phyloP scores from a whole-genome alignment of 2,329 filamentous ascomycete species.

The Sarocladium oryzae region DNA sequence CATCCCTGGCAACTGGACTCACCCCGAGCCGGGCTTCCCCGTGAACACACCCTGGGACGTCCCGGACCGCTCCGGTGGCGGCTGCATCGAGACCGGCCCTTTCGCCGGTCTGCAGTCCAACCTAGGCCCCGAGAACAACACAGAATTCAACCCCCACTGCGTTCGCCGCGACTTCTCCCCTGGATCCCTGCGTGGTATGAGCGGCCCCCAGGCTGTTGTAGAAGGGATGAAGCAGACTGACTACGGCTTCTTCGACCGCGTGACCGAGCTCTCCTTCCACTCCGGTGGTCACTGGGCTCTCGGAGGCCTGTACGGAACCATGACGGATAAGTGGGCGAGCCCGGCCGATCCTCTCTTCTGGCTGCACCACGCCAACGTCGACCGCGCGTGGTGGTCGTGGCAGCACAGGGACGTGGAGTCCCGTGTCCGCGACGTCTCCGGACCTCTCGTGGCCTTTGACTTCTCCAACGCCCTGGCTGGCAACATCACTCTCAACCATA shows the following conservation, averaged over 20 bases:
- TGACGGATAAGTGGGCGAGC: constrained; percentile 13
- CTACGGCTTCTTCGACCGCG: constrained; percentile 1
- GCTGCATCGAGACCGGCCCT: neutral
- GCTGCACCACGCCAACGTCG: constrained; percentile 11
- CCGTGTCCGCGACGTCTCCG: neutral
- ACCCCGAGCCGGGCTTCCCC: neutral
- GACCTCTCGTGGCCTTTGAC: neutral
- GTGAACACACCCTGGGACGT: constrained; percentile 6
- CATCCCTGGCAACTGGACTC: neutral
- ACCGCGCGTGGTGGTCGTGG: constrained; percentile 10
- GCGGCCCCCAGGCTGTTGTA: neutral
- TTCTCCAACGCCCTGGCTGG: neutral
- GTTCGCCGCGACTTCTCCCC: neutral
- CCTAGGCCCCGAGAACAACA: neutral
- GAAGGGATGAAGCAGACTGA: neutral
- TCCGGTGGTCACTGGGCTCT: constrained; percentile 12
- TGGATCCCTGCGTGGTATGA: neutral
- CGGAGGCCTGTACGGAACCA: constrained; percentile 11
- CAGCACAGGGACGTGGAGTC: constrained; percentile 3
- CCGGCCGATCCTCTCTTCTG: constrained; percentile 15
- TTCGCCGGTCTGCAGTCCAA: neutral
- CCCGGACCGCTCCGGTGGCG: neutral
- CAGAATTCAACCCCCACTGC: neutral
- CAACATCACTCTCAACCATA: neutral
- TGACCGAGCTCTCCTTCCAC: constrained; percentile 9